Evolutionary conservation across 108 stramenopile genomes (phyloP), one percentile per base, ranked within the genome.

Genomic region (Discostella pseudostelligera): DNA sequence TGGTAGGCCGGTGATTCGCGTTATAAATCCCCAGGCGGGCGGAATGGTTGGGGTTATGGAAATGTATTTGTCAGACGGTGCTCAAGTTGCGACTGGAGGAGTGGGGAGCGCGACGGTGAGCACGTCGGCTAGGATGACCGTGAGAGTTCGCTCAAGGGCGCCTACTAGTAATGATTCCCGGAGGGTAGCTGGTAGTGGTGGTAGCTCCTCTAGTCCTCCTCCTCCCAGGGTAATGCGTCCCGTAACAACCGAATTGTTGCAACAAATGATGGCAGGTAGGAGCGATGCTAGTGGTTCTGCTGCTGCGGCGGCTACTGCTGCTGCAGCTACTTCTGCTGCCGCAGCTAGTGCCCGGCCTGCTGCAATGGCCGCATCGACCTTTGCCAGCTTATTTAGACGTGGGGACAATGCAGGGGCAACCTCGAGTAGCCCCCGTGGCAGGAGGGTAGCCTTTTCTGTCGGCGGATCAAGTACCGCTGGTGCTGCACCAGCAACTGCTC

Each of bases 41-140:
- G 55, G 43, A 4, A 53, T 17, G 29, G 50, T 39, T 8, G 37
- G 35, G 11, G 10, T 40, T 28, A 56, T 66, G 54, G 67, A 69
- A 16, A 47, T 69, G 67, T 59, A 47, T 42, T 17, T 69, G 49
- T 37, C 67, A 13, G 58, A 39, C n/a, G 43, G 6, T 19, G 46
- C 36, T 36, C 22, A 19, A 21, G 24, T 39, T 10, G 39, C 2
- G 8, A 20, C 11, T 32, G 19, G 4, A 0, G 13, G 21, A 11
- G 28, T 7, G 37, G 36, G 10, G 16, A 36, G 42, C 5, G 53
- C 29, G 4, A 28, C 4, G 4, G 53, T 10, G 8, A 4, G 14
- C 14, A 6, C 29, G 12, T 2, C 54, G 35, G 28, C 55, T 14
- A 14, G 55, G 17, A 19, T 25, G n/a, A 8, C 32, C 32, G 17